A percentile compares a stretch with the other conserved stretches of the same genome.
phyloP scores from a whole-genome alignment of 2,329 filamentous ascomycete species.

The Aspergillus sclerotialis region DNA sequence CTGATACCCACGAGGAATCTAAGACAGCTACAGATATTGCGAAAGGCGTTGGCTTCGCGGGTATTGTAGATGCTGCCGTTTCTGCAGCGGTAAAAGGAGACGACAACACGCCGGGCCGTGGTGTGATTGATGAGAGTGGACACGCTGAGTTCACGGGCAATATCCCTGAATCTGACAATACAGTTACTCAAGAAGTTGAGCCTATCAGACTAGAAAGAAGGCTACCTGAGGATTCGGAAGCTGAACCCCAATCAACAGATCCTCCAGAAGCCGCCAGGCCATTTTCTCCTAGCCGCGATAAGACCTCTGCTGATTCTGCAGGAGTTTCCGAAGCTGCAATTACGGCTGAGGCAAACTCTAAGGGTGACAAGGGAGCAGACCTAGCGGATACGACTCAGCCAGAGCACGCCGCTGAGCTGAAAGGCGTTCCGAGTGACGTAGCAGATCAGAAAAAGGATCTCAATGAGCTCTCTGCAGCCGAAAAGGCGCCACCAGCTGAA shows the following conservation, averaged over 20 bases:
- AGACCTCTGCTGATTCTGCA: conserved; percentile 1
- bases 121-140: too few relatives aligned
- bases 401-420: background rate
- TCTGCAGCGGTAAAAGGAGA: conserved; percentile 6
- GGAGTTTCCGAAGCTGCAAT: conserved; percentile 8
- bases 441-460: too few relatives aligned
- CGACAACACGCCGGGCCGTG: too few relatives aligned
- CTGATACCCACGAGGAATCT: conserved; percentile 1
- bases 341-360: conserved; percentile 2
- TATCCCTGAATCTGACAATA: background rate
- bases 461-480: too few relatives aligned
- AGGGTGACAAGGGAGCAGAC: background rate
- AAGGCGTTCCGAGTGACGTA: background rate
- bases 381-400: background rate
- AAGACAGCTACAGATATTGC: conserved; percentile 1
- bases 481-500: too few relatives aligned
- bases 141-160: background rate
- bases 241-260: too few relatives aligned
- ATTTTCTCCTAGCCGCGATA: too few relatives aligned
- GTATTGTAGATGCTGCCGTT: conserved; percentile 15
- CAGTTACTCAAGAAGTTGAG: background rate
- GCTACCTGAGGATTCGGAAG: too few relatives aligned
- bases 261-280: too few relatives aligned
- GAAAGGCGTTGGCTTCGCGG: conserved; percentile 12
- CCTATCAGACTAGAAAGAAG: too few relatives aligned